phyloP scores from a whole-genome alignment of 2,329 filamentous ascomycete species.

The Magnaporthiopsis poae region DNA sequence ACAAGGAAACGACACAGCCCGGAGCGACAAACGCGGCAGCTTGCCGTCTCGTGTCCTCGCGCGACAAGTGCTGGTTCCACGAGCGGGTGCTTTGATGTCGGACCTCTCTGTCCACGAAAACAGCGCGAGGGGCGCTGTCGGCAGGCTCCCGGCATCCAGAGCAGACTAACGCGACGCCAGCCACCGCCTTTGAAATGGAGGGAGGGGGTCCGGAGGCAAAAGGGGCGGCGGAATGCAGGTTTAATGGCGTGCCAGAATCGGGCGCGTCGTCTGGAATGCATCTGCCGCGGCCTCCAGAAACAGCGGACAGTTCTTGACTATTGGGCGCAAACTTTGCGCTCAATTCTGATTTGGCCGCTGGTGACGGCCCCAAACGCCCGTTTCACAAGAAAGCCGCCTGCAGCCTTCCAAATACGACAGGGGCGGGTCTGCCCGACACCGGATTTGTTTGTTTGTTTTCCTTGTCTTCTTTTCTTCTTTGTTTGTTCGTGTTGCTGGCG shows the following conservation, averaged over 20 bases:
- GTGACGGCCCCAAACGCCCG: background rate
- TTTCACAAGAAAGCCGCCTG: background rate
- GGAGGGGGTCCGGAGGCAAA: background rate
- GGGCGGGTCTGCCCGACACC: background rate
- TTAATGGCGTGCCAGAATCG: background rate
- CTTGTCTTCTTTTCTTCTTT: background rate
- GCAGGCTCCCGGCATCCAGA: background rate
- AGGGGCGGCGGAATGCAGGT: background rate
- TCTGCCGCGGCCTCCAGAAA: background rate
- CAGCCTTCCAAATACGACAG: background rate
- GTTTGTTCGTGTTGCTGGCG: background rate
- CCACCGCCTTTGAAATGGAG: background rate
- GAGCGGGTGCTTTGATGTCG: background rate
- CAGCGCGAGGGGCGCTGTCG: background rate
- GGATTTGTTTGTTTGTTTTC: background rate
- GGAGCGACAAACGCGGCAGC: background rate
- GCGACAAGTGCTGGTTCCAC: background rate
- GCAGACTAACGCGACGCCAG: background rate
- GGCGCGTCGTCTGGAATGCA: background rate
- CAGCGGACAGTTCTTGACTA: background rate
- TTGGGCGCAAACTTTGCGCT: background rate
- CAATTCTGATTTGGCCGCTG: background rate
- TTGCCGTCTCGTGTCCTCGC: background rate
- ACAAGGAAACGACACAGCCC: background rate
- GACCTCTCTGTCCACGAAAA: background rate